These are phyloP conservation scores for Pisolithus tinctorius DNA, from an alignment of 768 basidiomycete genomes.

Conservation along the genomic window DNA sequence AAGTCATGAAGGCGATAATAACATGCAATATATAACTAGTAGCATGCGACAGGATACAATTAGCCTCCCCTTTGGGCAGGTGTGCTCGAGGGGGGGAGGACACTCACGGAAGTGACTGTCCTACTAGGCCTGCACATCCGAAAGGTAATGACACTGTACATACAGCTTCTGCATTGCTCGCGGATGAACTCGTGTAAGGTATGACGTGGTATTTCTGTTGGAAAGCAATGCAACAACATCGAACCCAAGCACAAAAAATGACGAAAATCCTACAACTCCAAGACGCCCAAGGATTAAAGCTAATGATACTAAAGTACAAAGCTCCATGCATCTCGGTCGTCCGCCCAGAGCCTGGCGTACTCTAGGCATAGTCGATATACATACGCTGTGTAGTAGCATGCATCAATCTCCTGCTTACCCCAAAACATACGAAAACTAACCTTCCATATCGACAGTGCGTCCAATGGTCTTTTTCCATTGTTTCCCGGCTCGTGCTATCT, in stretches of 20 bases:
- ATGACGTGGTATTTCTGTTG: too few species aligned
- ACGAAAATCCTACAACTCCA: neutral
- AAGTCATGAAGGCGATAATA: too few species aligned
- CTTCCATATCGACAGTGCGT: conserved; percentile 87
- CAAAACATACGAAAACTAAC: conserved; percentile 35
- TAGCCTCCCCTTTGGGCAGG: too few species aligned
- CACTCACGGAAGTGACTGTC: too few species aligned
- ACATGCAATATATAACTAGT: too few species aligned
- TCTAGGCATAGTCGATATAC: conserved; percentile 84
- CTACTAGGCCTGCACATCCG: too few species aligned
- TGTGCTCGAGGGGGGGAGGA: too few species aligned
- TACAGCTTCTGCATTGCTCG: too few species aligned
- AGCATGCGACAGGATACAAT: too few species aligned
- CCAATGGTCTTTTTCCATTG: conserved; percentile 86
- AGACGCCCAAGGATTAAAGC: neutral
- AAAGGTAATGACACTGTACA: too few species aligned
- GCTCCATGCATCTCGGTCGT: conserved; percentile 73
- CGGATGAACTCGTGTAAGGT: too few species aligned
- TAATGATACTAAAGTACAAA: conserved; percentile 18
- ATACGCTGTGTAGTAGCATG: conserved; percentile 47
- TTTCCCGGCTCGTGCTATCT: conserved; percentile 89
- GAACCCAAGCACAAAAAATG: neutral
- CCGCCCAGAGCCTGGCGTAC: conserved; percentile 79
- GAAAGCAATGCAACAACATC: neutral
- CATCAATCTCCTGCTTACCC: neutral